A percentile compares a stretch with the other conserved stretches of the same genome.
Evolutionary conservation across 2,329 filamentous ascomycete species (phyloP).

Genomic region (Leptosphaerulina australis): DNA sequence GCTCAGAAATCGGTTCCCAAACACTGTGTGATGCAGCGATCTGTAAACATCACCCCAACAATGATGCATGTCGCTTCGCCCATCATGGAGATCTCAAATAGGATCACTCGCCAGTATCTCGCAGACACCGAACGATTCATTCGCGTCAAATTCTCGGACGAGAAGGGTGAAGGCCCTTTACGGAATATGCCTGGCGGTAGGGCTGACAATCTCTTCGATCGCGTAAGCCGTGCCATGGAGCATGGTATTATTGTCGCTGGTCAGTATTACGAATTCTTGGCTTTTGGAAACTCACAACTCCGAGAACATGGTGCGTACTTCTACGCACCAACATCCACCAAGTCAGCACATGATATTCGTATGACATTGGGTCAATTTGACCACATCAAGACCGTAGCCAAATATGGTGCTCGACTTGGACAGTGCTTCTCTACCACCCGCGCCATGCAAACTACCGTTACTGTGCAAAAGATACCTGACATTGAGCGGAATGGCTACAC

Average conservation of each 20-base stretch:
- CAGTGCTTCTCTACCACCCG: slow-evolving; percentile 96
- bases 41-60: slow-evolving; percentile 81
- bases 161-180: slow-evolving; percentile 61
- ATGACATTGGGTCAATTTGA: slow-evolving; percentile 85
- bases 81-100: slow-evolving; percentile 82
- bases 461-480: slow-evolving; percentile 67
- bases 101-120: slow-evolving; percentile 76
- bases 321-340: slow-evolving; percentile 72
- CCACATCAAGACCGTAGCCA: slow-evolving; percentile 83
- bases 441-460: slow-evolving; percentile 69
- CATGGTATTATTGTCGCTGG: slow-evolving; percentile 84
- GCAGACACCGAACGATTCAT: slow-evolving; percentile 79
- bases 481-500: slow-evolving; percentile 70
- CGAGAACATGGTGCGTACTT: slow-evolving; percentile 92
- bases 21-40: slow-evolving; percentile 77
- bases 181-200: slow-evolving; percentile 38
- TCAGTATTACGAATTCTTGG: slow-evolving; percentile 84
- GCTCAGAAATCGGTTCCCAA: slow-evolving; percentile 60
- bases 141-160: slow-evolving; percentile 87
- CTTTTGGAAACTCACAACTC: slow-evolving; percentile 94
- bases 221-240: slow-evolving; percentile 72
- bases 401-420: slow-evolving; percentile 85
- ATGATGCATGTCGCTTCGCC: slow-evolving; percentile 80
- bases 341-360: slow-evolving; percentile 78
- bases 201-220: slow-evolving; percentile 68